These are phyloP conservation scores for Globisporangium solare DNA, from an alignment of 352 stramenopile genomes.

Conservation along the genomic window DNA sequence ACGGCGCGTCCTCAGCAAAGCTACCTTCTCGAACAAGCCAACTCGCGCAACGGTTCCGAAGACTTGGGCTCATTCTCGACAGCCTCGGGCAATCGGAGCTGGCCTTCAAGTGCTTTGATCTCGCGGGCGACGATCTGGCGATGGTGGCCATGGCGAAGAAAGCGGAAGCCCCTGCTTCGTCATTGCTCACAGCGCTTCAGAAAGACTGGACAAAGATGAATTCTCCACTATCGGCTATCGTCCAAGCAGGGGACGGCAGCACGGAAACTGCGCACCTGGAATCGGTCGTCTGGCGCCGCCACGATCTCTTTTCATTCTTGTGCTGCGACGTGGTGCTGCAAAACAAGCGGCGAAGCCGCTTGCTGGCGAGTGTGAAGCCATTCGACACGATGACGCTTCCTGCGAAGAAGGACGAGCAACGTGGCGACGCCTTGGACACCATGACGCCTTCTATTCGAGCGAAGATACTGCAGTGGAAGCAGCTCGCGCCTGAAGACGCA, in stretches of 20 bases:
- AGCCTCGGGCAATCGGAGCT: slow-evolving; percentile 48
- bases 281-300: slow-evolving; percentile 19
- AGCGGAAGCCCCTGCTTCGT: slow-evolving; percentile 11
- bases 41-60: slow-evolving; percentile 30
- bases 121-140: slow-evolving; percentile 63
- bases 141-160: slow-evolving; percentile 46
- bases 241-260: slow-evolving; percentile 19
- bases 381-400: slow-evolving; percentile 40
- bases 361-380: slow-evolving; percentile 43
- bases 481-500: slow-evolving; percentile 57
- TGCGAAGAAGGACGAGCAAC: slow-evolving; percentile 5
- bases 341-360: slow-evolving; percentile 58
- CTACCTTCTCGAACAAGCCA: slow-evolving; percentile 50
- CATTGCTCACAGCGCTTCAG: slow-evolving; percentile 33
- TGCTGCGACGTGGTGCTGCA: slow-evolving; percentile 57
- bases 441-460: slow-evolving; percentile 16
- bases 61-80: slow-evolving; percentile 40
- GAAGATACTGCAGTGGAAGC: slow-evolving; percentile 57
- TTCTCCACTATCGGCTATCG: slow-evolving; percentile 35
- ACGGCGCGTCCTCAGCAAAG: slow-evolving; percentile 34
- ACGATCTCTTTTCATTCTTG: slow-evolving; percentile 60
- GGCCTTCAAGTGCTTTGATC: slow-evolving; percentile 57
- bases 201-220: slow-evolving; percentile 59
- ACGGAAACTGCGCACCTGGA: slow-evolving; percentile 7
- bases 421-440: slow-evolving; percentile 1